Evolutionary conservation across 2,329 filamentous ascomycete genomes (phyloP), one percentile per base, ranked within the genome.

Genomic region (Ophiocordyceps robertsii): DNA sequence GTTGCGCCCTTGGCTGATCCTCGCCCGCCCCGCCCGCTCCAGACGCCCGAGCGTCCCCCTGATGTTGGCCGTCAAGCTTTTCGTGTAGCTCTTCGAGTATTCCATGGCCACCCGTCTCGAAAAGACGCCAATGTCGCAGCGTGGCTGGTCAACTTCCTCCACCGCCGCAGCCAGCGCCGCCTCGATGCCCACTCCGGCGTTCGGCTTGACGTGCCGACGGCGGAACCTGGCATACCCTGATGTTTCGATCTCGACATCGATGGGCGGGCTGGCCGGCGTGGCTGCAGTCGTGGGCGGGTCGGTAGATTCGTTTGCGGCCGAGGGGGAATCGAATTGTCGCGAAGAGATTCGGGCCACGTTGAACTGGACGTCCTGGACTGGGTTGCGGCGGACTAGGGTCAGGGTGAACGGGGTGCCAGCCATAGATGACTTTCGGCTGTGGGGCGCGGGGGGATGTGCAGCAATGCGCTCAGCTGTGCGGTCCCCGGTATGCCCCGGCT

Each of bases 311-410:
- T 46, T 43, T 38, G 44, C n/a, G 41, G 52, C 54, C 2, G 53
- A 50, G 10, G 53, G 51, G 16, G 42, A 43, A 37, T 72, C 68
- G 13, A 67, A 56, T 47, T 75, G 70, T 45, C 68, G 68, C 0
- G 72, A 76, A 2, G 69, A 71, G 39, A 87, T 70, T 43, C 70
- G 77, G 19, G 79, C 84, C 12, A 88, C 72, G 53, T 88, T 88
- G 82, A 82, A 87, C 57, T 88, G 84, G 43, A 69, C 69, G 8
- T 77, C 77, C 9, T 79, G 75, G 19, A 72, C 68, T 1, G 81
- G 81, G 55, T 88, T 80, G 48, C 83, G 75, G n/a, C 84, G 78
- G 51, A 88, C 86, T 13, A 89, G 59, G 0, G 77, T 80, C 13
- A 79, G 61, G 2, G 67, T 70, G 47, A 76, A 77, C 0, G 72